Conservation (phyloP, 179 eudicot genomes). For the Heliamphora pulchella region DNA sequence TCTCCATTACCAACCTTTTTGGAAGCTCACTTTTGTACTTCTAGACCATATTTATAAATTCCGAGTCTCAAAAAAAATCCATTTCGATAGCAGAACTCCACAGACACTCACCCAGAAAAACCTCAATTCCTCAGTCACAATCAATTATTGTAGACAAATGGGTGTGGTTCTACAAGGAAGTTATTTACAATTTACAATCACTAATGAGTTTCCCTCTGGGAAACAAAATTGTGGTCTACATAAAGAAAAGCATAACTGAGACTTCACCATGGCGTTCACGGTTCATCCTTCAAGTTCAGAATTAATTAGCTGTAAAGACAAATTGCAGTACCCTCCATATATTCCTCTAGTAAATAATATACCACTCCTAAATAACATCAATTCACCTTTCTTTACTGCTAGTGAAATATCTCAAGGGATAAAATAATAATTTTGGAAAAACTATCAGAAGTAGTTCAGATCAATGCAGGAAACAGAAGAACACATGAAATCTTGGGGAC, state of each 20-base stretch:
- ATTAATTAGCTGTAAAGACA: not conserved
- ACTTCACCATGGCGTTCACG: not conserved
- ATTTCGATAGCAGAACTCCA: not conserved
- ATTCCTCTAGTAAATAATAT: not conserved
- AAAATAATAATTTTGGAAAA: not conserved
- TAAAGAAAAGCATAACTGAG: not conserved
- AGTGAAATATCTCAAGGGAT: not conserved
- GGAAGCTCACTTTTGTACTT: not conserved
- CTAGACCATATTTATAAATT: not conserved
- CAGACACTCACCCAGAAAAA: not conserved
- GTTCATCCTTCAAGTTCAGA: not conserved
- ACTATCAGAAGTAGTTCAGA: not conserved
- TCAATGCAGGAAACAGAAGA: constrained; percentile 4
- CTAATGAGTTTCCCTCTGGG: not conserved
- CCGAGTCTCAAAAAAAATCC: not conserved
- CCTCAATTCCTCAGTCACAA: not conserved
- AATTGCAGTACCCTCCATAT: not conserved
- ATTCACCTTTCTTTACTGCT: not conserved
- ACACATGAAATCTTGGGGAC: not conserved
- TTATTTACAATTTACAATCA: not conserved
- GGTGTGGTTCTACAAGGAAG: not conserved
- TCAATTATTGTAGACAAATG: not conserved
- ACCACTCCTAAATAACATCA: not conserved
- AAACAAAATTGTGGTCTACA: not conserved
- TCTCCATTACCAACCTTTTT: not conserved